Evolutionary conservation across 2,329 filamentous ascomycete species (phyloP).

Genomic region (Pseudogymnoascus sp.): DNA sequence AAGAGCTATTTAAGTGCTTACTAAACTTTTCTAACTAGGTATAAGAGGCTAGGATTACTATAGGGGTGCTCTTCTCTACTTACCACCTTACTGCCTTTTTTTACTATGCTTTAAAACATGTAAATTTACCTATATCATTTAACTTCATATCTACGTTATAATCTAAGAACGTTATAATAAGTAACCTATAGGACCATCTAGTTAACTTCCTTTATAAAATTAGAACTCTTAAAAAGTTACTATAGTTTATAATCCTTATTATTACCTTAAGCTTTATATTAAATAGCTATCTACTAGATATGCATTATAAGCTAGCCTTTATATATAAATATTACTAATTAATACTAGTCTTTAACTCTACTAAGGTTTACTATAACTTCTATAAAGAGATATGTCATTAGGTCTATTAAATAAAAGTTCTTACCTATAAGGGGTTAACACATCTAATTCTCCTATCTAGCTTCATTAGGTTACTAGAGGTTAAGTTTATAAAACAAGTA

Average conservation of each 20-base stretch:
- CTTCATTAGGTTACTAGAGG: conserved; percentile 15
- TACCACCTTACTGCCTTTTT: conserved; percentile 15
- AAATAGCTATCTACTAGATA: conserved; percentile 18
- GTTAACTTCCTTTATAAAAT: conserved; percentile 14
- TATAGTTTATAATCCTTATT: conserved; percentile 13
- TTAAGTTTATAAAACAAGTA: conserved; percentile 14
- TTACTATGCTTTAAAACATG: conserved; percentile 10
- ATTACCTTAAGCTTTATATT: conserved; percentile 19
- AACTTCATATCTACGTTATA: conserved; percentile 15
- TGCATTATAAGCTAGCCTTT: conserved; percentile 17
- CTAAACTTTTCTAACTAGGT: conserved; percentile 17
- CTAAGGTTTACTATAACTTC: conserved; percentile 15
- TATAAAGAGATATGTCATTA: conserved; percentile 18
- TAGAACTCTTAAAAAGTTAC: conserved; percentile 9
- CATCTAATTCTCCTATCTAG: conserved; percentile 17
- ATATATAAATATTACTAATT: conserved; percentile 10
- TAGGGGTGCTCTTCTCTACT: conserved; percentile 15
- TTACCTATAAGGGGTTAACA: conserved; percentile 15
- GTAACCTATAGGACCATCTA: conserved; percentile 10
- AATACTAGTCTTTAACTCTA: conserved; percentile 14
- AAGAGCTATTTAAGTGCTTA: background rate
- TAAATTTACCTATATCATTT: conserved; percentile 13
- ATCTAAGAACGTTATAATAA: conserved; percentile 11
- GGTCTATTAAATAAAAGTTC: conserved; percentile 14
- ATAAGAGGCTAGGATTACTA: conserved; percentile 10